These are phyloP conservation scores for Coemansia sp. DNA, from an alignment of 192 early-diverging fungal species.

Conservation along the genomic window DNA sequence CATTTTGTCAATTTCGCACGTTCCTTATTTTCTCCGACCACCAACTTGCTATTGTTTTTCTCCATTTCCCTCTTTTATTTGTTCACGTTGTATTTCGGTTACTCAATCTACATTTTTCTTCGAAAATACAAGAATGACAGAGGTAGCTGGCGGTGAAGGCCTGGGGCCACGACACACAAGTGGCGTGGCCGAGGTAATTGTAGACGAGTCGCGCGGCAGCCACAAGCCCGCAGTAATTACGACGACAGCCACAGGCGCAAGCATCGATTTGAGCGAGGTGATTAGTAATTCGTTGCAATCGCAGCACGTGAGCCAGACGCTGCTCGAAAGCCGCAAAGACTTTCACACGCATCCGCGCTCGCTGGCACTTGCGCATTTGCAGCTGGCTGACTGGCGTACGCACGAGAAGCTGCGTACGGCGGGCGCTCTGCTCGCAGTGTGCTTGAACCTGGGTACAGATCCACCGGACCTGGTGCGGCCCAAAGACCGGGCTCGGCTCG, in stretches of 20 bases:
- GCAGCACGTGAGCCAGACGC: constrained; percentile 18
- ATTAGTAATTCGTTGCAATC: constrained; percentile 12
- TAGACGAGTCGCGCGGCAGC: constrained; percentile 28
- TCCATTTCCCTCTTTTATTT: not conserved
- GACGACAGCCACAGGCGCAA: constrained; percentile 39
- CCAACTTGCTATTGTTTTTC: too few species aligned
- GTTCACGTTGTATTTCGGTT: not conserved
- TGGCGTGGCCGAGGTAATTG: constrained; percentile 19
- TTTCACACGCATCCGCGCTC: constrained; percentile 55
- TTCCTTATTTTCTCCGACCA: too few species aligned
- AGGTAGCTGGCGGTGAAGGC: constrained; percentile 21
- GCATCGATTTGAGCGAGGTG: constrained; percentile 42
- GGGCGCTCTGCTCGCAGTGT: constrained; percentile 83
- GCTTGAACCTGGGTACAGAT: constrained; percentile 93
- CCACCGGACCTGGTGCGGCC: constrained; percentile 93
- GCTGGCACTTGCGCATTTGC: constrained; percentile 37
- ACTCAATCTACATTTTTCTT: not conserved
- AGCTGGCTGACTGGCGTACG: constrained; percentile 65
- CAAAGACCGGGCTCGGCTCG: constrained; percentile 81
- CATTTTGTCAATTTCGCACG: too few species aligned
- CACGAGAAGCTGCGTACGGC: constrained; percentile 78
- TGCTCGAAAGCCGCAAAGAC: constrained; percentile 41
- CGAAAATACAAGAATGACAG: constrained; percentile 16
- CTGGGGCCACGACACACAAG: not conserved
- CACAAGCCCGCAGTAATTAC: constrained; percentile 23